Conservation (phyloP, 2,329 filamentous ascomycete species). For the Xylaria arbuscula region DNA sequence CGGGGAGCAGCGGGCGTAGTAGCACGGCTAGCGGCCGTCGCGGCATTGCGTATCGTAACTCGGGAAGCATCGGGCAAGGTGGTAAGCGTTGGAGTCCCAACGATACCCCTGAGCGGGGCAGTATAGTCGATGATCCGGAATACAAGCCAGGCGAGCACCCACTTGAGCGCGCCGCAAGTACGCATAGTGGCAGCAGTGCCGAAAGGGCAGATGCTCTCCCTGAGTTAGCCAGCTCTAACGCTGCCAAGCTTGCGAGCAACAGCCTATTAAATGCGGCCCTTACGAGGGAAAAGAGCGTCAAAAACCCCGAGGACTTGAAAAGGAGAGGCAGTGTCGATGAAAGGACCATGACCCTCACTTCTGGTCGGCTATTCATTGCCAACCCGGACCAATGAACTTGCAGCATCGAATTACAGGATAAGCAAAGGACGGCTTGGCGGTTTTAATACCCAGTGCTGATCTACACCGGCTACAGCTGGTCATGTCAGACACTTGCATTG, state of each 20-base stretch:
- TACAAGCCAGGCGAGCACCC: constrained; percentile 49
- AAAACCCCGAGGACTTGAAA: constrained; percentile 76
- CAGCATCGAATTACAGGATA: constrained; percentile 1
- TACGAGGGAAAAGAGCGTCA: constrained; percentile 73
- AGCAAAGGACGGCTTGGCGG: not conserved
- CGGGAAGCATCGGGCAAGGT: constrained; percentile 58
- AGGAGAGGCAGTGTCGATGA: constrained; percentile 87
- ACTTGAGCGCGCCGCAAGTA: constrained; percentile 58
- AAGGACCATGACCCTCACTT: constrained; percentile 78
- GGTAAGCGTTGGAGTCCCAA: constrained; percentile 63
- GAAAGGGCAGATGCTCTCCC: constrained; percentile 71
- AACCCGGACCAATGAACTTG: constrained; percentile 74
- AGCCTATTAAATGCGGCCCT: constrained; percentile 67
- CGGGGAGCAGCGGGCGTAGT: constrained; percentile 80
- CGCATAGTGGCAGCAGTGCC: constrained; percentile 66
- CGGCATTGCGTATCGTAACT: constrained; percentile 62
- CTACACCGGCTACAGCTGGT: constrained; percentile 28
- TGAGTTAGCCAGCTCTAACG: constrained; percentile 59
- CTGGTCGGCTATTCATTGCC: constrained; percentile 82
- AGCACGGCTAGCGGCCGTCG: constrained; percentile 68
- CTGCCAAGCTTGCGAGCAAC: constrained; percentile 66
- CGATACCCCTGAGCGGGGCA: constrained; percentile 68
- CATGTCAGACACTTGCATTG: constrained; percentile 43
- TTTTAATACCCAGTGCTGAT: constrained; percentile 33
- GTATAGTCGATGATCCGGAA: constrained; percentile 58